Evolutionary conservation across 768 basidiomycete species (phyloP).

Genomic region (Boletus sensibilis): DNA sequence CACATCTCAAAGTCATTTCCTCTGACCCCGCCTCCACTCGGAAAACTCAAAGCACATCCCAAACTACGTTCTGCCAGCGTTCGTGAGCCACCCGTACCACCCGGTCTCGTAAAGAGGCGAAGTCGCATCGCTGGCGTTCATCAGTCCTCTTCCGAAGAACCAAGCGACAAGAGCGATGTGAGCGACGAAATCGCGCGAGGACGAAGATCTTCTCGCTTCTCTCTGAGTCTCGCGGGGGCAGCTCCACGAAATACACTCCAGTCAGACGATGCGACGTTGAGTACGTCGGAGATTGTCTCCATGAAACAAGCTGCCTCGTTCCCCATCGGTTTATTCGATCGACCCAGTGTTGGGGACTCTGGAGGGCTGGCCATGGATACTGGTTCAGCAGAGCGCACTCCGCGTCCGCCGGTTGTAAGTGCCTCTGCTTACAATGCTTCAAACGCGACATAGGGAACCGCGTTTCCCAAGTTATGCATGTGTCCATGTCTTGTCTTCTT

Average conservation of each 20-base stretch:
- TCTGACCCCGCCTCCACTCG: conserved; percentile 28
- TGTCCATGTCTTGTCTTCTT: conserved; percentile 11
- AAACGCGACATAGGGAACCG: conserved; percentile 10
- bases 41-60: conserved; percentile 28
- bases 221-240: not conserved
- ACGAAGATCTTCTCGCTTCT: conserved; percentile 8
- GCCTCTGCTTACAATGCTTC: conserved; percentile 21
- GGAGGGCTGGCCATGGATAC: not conserved
- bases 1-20: conserved; percentile 34
- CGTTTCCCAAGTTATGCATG: conserved; percentile 4
- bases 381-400: conserved; percentile 10
- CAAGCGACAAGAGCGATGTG: conserved; percentile 29
- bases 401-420: conserved; percentile 25
- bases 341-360: not conserved
- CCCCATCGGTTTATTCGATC: conserved; percentile 8
- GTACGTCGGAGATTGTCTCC: not conserved
- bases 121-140: conserved; percentile 24
- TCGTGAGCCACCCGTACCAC: conserved; percentile 34
- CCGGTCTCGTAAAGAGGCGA: conserved; percentile 30
- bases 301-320: conserved; percentile 11
- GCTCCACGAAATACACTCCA: not conserved
- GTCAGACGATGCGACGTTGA: not conserved
- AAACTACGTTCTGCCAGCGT: conserved; percentile 28
- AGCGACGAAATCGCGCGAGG: conserved; percentile 18
- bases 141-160: conserved; percentile 31